Percentiles rank a stretch among this genome's conserved stretches.
phyloP scores from a whole-genome alignment of 306 rosid species.

The Sicyos baderoa region DNA sequence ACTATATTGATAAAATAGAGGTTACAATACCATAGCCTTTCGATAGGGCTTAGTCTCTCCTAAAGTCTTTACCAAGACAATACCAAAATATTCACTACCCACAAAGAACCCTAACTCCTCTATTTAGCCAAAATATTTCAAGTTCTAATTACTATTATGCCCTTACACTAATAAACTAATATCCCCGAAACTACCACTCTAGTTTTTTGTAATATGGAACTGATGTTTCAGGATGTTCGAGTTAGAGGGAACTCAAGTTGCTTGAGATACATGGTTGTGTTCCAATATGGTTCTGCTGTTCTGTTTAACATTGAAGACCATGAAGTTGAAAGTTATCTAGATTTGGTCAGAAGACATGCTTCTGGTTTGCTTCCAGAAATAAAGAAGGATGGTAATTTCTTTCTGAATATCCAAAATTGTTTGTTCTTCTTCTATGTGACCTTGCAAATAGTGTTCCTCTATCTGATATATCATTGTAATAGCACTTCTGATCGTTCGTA shows the following conservation, averaged over 20 bases:
- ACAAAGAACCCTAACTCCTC: no score
- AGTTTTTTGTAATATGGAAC: conserved; percentile 13
- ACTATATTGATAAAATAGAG: no score
- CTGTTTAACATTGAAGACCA: conserved; percentile 82
- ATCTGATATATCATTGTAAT: background rate
- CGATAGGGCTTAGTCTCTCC: no score
- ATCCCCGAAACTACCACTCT: no score
- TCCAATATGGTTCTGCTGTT: conserved; percentile 89
- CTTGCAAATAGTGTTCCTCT: background rate
- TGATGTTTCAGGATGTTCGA: conserved; percentile 43
- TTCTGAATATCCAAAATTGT: background rate
- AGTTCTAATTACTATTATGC: no score
- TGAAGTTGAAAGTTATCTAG: conserved; percentile 67
- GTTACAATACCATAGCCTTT: no score
- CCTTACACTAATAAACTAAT: no score
- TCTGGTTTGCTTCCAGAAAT: conserved; percentile 80
- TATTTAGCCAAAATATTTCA: no score
- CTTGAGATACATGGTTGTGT: conserved; percentile 66
- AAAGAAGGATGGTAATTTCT: conserved; percentile 73
- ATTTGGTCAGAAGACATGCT: conserved; percentile 67
- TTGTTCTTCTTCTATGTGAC: background rate
- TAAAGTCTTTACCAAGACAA: no score
- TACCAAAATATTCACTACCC: no score
- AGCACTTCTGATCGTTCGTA: background rate
- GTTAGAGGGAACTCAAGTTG: conserved; percentile 33